Percentiles rank a stretch among this genome's conserved stretches.
These are phyloP conservation scores for Luffa acutangula DNA, from an alignment of 306 rosid species.

Conservation along the genomic window DNA sequence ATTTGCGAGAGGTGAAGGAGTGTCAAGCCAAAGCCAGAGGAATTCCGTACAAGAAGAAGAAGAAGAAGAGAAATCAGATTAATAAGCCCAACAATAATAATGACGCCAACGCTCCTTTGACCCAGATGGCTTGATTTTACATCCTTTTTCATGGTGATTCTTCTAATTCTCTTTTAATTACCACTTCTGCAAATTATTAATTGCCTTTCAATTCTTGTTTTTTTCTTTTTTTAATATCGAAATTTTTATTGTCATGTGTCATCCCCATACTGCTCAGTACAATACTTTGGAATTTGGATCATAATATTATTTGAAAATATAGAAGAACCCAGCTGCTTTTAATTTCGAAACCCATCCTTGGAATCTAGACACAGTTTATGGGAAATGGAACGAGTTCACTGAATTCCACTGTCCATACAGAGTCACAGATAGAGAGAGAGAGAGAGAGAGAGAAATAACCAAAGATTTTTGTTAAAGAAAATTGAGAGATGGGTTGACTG, in stretches of 20 bases:
- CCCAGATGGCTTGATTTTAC: slow-evolving; percentile 24
- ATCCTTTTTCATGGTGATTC: slow-evolving; percentile 16
- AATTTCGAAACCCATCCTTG: neutral
- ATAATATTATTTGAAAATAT: neutral
- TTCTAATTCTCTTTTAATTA: neutral
- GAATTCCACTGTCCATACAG: neutral
- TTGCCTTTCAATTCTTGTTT: neutral
- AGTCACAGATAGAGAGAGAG: neutral
- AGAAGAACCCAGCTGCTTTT: neutral
- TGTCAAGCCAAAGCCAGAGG: slow-evolving; percentile 84
- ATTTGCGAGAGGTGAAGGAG: slow-evolving; percentile 78
- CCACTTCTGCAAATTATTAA: neutral
- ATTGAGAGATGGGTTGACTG: neutral
- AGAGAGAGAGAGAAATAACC: neutral
- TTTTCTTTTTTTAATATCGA: neutral
- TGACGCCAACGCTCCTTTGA: slow-evolving; percentile 42
- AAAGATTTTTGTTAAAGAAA: neutral
- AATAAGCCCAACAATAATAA: slow-evolving; percentile 22
- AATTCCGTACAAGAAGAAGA: slow-evolving; percentile 72
- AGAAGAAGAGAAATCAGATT: slow-evolving; percentile 47
- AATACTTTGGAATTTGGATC: neutral
- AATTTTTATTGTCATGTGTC: neutral
- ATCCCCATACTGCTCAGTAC: neutral
- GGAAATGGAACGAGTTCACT: neutral
- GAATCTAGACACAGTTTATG: neutral